phyloP scores from a whole-genome alignment of 805 yeast species.

The Cyberlindnera euphorbiiphila region DNA sequence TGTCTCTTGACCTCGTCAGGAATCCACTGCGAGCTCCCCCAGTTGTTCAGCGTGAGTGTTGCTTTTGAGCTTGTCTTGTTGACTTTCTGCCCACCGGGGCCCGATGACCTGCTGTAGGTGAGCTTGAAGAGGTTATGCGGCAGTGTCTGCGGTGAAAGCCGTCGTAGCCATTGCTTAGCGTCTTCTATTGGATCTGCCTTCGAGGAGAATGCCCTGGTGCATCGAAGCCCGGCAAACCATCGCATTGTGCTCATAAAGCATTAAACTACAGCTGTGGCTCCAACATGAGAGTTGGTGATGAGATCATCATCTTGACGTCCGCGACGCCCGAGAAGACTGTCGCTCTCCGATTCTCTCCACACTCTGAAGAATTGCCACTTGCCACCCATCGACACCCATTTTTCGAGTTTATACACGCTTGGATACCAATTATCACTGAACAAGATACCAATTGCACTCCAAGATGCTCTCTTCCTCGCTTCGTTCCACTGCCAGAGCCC shows the following conservation, averaged over 20 bases:
- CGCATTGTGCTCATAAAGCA: no score
- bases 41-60: constrained; percentile 45
- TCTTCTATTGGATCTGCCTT: not conserved
- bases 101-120: constrained; percentile 59
- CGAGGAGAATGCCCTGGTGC: not conserved
- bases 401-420: constrained; percentile 5
- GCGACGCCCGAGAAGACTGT: not conserved
- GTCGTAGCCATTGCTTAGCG: constrained; percentile 42
- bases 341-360: constrained; percentile 3
- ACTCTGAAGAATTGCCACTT: not conserved
- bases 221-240: no score
- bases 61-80: constrained; percentile 68
- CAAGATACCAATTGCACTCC: not conserved
- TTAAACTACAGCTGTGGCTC: no score
- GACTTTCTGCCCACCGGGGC: constrained; percentile 88
- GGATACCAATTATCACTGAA: no score
- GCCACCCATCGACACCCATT: constrained; percentile 1
- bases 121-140: constrained; percentile 45
- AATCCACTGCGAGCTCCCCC: constrained; percentile 54
- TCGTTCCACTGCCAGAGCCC: constrained; percentile 11
- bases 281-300: no score
- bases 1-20: constrained; percentile 49
- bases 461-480: no score
- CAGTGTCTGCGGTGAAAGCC: constrained; percentile 31
- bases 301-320: no score